These are phyloP conservation scores for Pichia nanzhaoensis DNA, from an alignment of 805 yeast species.

Conservation along the genomic window DNA sequence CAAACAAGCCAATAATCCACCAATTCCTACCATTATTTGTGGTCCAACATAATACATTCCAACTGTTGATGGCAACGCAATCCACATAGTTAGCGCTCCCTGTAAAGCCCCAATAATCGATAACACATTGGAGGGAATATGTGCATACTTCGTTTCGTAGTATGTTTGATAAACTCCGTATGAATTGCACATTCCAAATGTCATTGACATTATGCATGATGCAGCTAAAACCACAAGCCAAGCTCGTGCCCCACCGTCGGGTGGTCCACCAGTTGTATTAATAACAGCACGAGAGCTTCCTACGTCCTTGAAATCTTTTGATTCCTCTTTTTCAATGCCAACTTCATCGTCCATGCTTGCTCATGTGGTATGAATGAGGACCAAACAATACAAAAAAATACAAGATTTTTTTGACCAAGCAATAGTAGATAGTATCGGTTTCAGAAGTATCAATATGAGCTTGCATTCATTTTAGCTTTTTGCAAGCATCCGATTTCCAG, in stretches of 20 bases:
- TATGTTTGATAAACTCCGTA: conserved; percentile 53
- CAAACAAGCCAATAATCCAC: conserved; percentile 37
- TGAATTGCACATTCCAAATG: conserved; percentile 55
- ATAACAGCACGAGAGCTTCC: no score
- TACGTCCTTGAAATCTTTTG: no score
- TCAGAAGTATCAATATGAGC: no score
- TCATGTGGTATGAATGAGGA: no score
- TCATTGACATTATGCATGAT: conserved; percentile 38
- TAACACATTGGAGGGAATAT: conserved; percentile 39
- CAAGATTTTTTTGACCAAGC: no score
- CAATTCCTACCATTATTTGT: conserved; percentile 32
- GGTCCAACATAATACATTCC: conserved; percentile 39
- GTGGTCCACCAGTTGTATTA: no score
- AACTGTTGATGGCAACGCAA: conserved; percentile 43
- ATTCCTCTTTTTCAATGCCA: no score
- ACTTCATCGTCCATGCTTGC: no score
- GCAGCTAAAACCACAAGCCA: conserved; percentile 49
- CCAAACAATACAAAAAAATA: no score
- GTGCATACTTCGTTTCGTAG: conserved; percentile 37
- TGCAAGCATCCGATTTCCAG: no score
- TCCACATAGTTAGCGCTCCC: conserved; percentile 37
- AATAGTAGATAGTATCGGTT: no score
- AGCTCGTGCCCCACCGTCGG: conserved; percentile 44
- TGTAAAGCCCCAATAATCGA: conserved; percentile 52
- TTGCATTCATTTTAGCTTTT: no score